Base-by-base conservation (phyloP, 2,329 filamentous ascomycete species). In the Fusarium dlaminii region DNA sequence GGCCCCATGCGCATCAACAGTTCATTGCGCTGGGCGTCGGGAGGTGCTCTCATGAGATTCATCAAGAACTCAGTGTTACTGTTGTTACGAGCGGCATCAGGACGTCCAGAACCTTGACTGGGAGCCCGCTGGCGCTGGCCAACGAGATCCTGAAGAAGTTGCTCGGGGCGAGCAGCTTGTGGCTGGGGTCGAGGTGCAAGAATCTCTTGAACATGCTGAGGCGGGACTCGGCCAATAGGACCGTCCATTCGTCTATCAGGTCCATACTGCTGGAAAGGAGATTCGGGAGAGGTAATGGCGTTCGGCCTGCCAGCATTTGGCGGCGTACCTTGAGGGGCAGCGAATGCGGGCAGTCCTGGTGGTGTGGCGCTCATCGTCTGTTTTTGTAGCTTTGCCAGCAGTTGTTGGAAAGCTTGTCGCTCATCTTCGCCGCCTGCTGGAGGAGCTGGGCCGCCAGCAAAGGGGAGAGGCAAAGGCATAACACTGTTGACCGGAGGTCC, bases 11-110 rank as follows among this genome's bases (percentile, higher is more conserved):
- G 85, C 80, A 89, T 85, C 58, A 89, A 79, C 54, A 86, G 79
- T 63, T 89, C 88, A 59, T 90, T 89, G 39, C 84, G 84, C 43
- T 87, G 86, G 11, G 83, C 81, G 34, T 90, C 88, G 1, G 87
- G 84, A 2, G 79, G 80, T 42, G 83, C 83, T 66, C 87, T 86
- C 93, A 98, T 96, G 36, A 98, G 87, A 70, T 91, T 93, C 82
- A 97, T 93, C 55, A 98, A 85, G 80, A 96, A 95, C 73, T 97
- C 93, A n/a, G 92, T 90, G 76, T 96, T 93, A 76, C 87, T 90
- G 80, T 88, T 91, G 79, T 85, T 87, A 54, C 84, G 85, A 75
- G 80, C 80, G 61, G 70, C 73, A 74, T 89, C 87, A 40, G 83
- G 81, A 39, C 87, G 84, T 12, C 80, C 80, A 22, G 84, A 86